A percentile compares a stretch with the other conserved stretches of the same genome.
Conservation (phyloP, 2,329 filamentous ascomycete species). For the Trichoderma koningiopsis region DNA sequence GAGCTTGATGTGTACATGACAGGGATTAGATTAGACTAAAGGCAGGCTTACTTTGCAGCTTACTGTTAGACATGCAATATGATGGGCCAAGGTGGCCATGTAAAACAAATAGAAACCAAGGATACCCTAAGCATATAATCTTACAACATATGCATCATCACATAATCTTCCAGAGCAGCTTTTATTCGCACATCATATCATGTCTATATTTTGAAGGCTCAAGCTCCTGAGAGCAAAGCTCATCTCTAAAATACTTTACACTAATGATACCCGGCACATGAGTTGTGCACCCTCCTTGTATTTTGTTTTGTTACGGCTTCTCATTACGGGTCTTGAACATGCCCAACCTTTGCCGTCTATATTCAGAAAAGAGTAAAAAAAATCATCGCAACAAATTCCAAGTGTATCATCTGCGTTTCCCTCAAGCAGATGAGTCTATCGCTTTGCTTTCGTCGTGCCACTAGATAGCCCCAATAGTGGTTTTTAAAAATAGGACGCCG, state of each 20-base stretch:
- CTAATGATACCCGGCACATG: not conserved
- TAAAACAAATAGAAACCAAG: not conserved
- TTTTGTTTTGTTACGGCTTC: constrained; percentile 11
- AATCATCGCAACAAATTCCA: not conserved
- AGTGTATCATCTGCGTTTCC: constrained; percentile 17
- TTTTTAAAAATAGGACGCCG: constrained; percentile 6
- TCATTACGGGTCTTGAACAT: constrained; percentile 23
- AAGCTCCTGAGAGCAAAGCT: not conserved
- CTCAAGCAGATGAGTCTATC: constrained; percentile 24
- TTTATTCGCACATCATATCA: not conserved
- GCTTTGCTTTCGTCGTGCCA: constrained; percentile 23
- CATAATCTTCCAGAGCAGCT: not conserved
- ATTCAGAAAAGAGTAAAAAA: constrained; percentile 17
- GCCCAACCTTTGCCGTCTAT: constrained; percentile 22
- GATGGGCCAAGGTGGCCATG: not conserved
- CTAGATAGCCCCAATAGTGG: constrained; percentile 3
- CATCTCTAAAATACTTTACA: constrained; percentile 12
- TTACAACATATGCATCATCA: too few species aligned
- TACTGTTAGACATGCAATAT: not conserved
- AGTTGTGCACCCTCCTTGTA: not conserved
- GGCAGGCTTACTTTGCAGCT: not conserved
- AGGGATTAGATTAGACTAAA: not conserved
- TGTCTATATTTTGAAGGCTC: not conserved
- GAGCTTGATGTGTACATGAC: not conserved
- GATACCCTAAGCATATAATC: not conserved